phyloP scores from a whole-genome alignment of 495 filamentous ascomycete genomes.

The Chlorociboria aeruginascens region DNA sequence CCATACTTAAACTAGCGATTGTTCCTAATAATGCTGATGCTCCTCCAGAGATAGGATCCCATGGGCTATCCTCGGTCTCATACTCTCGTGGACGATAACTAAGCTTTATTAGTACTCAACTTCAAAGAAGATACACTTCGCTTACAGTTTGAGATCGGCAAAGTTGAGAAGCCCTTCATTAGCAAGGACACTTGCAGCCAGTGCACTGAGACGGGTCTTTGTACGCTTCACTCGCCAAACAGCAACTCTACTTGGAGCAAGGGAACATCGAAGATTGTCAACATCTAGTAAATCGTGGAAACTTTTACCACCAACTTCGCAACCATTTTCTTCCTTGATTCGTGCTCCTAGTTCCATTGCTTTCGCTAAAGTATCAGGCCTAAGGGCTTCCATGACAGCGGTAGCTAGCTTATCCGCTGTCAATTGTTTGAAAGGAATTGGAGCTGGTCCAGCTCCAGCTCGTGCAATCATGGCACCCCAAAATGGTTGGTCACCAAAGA shows the following conservation, averaged over 20 bases:
- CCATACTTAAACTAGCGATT: constrained; percentile 62
- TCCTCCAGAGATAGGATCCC: constrained; percentile 59
- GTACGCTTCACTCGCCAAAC: constrained; percentile 59
- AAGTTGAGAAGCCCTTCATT: constrained; percentile 49
- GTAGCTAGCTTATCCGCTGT: constrained; percentile 49
- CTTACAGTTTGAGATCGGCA: constrained; percentile 56
- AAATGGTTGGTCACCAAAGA: constrained; percentile 79
- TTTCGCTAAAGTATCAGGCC: constrained; percentile 39
- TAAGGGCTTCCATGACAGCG: constrained; percentile 46
- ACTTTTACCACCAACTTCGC: constrained; percentile 47
- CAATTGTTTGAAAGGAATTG: constrained; percentile 58
- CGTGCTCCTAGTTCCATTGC: constrained; percentile 46
- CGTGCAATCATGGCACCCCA: constrained; percentile 68
- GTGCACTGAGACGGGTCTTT: constrained; percentile 48
- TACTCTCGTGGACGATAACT: constrained; percentile 59
- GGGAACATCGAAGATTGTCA: constrained; percentile 46
- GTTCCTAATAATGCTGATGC: constrained; percentile 67
- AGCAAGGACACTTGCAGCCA: constrained; percentile 55
- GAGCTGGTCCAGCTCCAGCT: constrained; percentile 59
- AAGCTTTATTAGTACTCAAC: constrained; percentile 11
- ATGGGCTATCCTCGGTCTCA: constrained; percentile 58
- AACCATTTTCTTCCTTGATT: constrained; percentile 55
- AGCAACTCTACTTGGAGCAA: constrained; percentile 53
- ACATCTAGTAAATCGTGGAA: constrained; percentile 59
- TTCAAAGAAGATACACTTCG: neutral